Base-by-base conservation (phyloP, 2,329 filamentous ascomycete species). In the Colletotrichum plurivorum region DNA sequence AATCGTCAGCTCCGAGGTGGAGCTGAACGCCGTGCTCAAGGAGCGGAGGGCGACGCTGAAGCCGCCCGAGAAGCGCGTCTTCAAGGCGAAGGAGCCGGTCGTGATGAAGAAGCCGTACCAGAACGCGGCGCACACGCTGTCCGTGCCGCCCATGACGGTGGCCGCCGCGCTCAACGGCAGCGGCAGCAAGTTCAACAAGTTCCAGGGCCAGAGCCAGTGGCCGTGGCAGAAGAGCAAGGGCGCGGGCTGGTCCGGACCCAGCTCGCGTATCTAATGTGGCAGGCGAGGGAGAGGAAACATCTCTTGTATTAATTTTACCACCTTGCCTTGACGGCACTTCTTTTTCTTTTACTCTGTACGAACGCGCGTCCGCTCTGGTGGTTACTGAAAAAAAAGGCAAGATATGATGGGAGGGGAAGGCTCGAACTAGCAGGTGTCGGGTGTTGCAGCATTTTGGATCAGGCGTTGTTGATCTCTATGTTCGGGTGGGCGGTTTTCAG, bases 21-120 rank as follows among this genome's bases (percentile, higher is more conserved):
- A 98, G 76, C 83, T 98, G 2, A 86, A 86, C 13, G 87, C 92
- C 0, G 90, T 97, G 48, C 80, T 97, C 73, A 92, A 88, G 71
- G 87, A 90, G 1, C 78, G 85, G 63, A 85, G 81, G 67, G 86
- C 85, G 74, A 54, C 73, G 43, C 73, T 73, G 31, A 63, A 72
- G 20, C 71, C 72, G 25, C 57, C 67, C 59, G 65, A 71, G 58
- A 66, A 64, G 56, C 61, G 67, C 22, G 43, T 18, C 13, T 25
- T 48, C 18, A 61, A 39, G 45, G 31, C 52, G 43, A 71, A 71
- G 57, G 48, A 67, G n/a, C 61, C 60, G 31, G 62, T 54, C 39
- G 75, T 49, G n/a, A 49, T 20, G 46, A 49, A 18, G 18, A 12
- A 22, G n/a, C 12, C n/a, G n/a, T 22, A 49, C 9, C n/a, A 49